phyloP scores from a whole-genome alignment of 495 filamentous ascomycete genomes.

The Haplographium delicatum region DNA sequence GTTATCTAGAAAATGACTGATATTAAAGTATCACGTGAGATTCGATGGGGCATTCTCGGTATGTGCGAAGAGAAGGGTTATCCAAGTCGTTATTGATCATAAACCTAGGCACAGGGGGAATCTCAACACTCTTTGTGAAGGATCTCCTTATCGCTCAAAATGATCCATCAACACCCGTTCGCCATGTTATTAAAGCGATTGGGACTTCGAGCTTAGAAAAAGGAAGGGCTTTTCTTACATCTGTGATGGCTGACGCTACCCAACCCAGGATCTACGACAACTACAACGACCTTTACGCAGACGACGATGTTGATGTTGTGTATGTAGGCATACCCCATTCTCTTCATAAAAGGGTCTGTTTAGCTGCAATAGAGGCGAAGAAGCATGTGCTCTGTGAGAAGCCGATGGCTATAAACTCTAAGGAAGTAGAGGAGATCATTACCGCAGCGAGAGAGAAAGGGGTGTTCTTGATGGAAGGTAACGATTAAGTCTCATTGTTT shows the following conservation, averaged over 20 bases:
- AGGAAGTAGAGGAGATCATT: conserved; percentile 34
- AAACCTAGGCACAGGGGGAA: not conserved
- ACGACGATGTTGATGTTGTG: conserved; percentile 37
- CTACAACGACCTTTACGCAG: conserved; percentile 53
- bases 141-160: not conserved
- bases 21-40: too few relatives aligned
- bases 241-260: not conserved
- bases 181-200: not conserved
- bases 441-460: conserved; percentile 35
- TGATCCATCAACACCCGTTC: not conserved
- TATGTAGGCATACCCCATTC: conserved; percentile 43
- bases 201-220: not conserved
- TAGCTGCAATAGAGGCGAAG: conserved; percentile 41
- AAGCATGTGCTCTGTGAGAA: conserved; percentile 47
- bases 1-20: too few relatives aligned
- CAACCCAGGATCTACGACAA: conserved; percentile 57
- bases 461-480: conserved; percentile 36
- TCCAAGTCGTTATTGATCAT: not conserved
- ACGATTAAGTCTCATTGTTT: not conserved
- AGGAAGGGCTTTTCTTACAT: not conserved
- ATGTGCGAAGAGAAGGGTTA: too few relatives aligned
- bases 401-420: conserved; percentile 34
- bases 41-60: not conserved
- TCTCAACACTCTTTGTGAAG: not conserved
- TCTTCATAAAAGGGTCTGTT: conserved; percentile 35